Base-by-base conservation (phyloP, 257 asterid species). In the Nicotiana benthamiana region DNA sequence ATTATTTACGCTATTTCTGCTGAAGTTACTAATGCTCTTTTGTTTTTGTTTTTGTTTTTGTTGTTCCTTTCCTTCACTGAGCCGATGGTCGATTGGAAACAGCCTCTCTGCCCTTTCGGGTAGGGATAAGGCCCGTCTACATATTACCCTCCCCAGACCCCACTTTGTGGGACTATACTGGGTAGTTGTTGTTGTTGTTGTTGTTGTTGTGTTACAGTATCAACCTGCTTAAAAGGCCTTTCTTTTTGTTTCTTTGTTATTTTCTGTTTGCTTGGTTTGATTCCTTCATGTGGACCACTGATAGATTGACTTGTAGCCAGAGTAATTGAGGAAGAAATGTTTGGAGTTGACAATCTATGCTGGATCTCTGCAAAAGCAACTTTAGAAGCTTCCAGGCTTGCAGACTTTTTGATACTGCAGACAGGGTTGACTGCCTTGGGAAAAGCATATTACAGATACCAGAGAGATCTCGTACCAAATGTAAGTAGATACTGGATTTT, bases 391-490 rank as follows among this genome's bases (percentile, higher is more conserved):
- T 92, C 98, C 52, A 88, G 91, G 85, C 96, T 90, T 72, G 90
- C 89, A n/a, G 98, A 93, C 78, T 88, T 90, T 86, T 87, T 95
- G 81, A 95, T 95, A 84, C 84, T 93, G 85, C 97, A 89, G 89
- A 92, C 98, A 15, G 99, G 99, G 86, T 90, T 92, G 97, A 95
- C 99, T 80, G 97, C 98, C 77, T 90, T 95, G 2, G 99, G 99
- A 83, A 95, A 93, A 86, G 93, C 97, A 87, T 89, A 81, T 66
- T 95, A 93, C 89, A 89, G 94, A 90, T 90, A 84, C 83, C 90
- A 89, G 87, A 86, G 88, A 20, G 99, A 95, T 85, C 90, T 95
- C 72, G 93, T 95, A 86, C 97, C 99, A 82, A 95, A 92, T 87
- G 99, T 95, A 84, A 86, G 93, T 70, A 87, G 75, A 72, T 61